Evolutionary conservation across 2,329 filamentous ascomycete species (phyloP).

Genomic region (Hypoxylon sp.): DNA sequence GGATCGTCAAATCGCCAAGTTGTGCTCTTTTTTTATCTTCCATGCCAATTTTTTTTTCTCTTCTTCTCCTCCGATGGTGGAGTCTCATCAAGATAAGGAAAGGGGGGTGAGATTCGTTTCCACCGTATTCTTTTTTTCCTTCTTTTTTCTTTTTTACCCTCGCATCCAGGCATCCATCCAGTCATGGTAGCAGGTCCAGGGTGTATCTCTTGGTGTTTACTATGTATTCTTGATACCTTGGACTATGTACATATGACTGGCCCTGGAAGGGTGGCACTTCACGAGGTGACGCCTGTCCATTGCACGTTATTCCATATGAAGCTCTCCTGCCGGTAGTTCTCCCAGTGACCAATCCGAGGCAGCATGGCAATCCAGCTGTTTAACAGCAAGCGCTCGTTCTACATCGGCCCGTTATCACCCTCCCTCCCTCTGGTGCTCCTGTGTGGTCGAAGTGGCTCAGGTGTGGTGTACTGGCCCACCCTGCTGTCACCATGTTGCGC

Average conservation of each 20-base stretch:
- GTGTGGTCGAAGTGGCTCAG: conserved; percentile 6
- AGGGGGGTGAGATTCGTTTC: neutral
- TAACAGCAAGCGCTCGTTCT: conserved; percentile 22
- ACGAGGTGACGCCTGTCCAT: conserved; percentile 24
- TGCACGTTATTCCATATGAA: conserved; percentile 36
- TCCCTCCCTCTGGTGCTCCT: conserved; percentile 2
- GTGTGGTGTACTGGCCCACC: conserved; percentile 25
- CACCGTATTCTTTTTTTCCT: neutral
- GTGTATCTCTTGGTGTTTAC: neutral
- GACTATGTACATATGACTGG: too few species aligned
- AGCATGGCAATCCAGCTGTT: conserved; percentile 12
- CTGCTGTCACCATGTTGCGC: conserved; percentile 24
- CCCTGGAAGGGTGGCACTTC: conserved; percentile 29
- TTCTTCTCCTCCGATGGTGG: conserved; percentile 15
- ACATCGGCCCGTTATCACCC: conserved; percentile 35
- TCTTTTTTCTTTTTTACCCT: neutral
- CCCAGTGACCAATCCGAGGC: conserved; percentile 27
- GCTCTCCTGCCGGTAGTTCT: conserved; percentile 32
- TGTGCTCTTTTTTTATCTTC: conserved; percentile 17
- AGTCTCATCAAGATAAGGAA: conserved; percentile 33
- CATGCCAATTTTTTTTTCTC: conserved; percentile 6
- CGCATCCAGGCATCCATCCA: neutral
- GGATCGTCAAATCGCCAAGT: conserved; percentile 32
- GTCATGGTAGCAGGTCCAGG: too few species aligned
- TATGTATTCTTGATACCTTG: conserved; percentile 3